Base-by-base conservation (phyloP, 495 filamentous ascomycete species). In the Penicillium odoratum region DNA sequence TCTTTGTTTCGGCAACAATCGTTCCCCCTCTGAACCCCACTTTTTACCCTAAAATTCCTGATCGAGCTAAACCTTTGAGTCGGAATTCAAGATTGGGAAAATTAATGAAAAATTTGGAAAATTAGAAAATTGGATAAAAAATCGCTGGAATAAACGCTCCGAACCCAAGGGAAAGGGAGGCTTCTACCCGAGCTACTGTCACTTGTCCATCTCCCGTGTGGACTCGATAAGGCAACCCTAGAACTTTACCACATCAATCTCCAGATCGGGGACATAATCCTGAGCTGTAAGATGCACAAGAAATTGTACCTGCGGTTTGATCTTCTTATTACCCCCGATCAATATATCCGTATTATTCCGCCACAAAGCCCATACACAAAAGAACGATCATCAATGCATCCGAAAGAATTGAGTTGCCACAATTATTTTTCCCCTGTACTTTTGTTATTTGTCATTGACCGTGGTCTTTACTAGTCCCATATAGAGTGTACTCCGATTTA, bases 181-280 rank as follows among this genome's bases (percentile, higher is more conserved):
- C 29, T 43, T 56, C 50, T 11, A 36, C 58, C 60, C 63, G 66
- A 62, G 54, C 58, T 31, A 42, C 63, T 64, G 63, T 67, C 63
- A 69, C 50, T 48, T 44, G 66, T 55, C 44, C 42, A 69, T 69
- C 66, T 64, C 66, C 64, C 66, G 63, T 33, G 56, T 63, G 56
- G 62, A 58, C 11, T 26, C 26, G 40, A 13, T 42, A 30, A 7
- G 8, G 13, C 40, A 40, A 26, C 15, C 33, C n/a, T 5, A 45
- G 21, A 46, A 46, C 30, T 48, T 40, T 40, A 40, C 9, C 13
- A 40, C 38, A 38, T 38, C 9, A 7, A 49, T 36, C 48, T 7
- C 48, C 48, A 51, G 31, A 51, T 38, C 48, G 48, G 31, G 11
- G 9, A 40, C 2, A 40, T 13, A 15, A n/a, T n/a, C 16, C 38